Conservation (phyloP, 768 basidiomycete species). For the Infundibulicybe gibba region DNA sequence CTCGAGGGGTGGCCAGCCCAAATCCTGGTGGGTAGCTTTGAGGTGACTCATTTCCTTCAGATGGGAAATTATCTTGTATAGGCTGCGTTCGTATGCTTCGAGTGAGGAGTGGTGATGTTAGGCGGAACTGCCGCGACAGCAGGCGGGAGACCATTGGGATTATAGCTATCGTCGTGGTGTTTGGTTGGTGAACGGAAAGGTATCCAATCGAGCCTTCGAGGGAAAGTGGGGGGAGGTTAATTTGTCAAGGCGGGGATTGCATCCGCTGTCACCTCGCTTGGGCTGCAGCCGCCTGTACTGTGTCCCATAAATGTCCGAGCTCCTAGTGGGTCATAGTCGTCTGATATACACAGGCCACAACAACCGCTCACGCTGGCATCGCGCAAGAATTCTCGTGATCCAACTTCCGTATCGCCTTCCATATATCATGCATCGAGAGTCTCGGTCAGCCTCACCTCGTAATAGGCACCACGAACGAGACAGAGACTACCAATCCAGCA, state of each 20-base stretch:
- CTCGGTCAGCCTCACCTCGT: slow-evolving; percentile 49
- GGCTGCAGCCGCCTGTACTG: neutral
- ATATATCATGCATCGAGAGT: slow-evolving; percentile 42
- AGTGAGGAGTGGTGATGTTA: slow-evolving; percentile 21
- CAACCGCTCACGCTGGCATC: neutral
- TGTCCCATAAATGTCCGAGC: neutral
- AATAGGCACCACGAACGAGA: slow-evolving; percentile 34
- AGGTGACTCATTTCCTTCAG: slow-evolving; percentile 26
- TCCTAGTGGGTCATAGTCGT: no score
- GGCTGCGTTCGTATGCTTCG: slow-evolving; percentile 56
- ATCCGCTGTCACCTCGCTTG: neutral
- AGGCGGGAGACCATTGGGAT: slow-evolving; percentile 12
- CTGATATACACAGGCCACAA: slow-evolving; percentile 9
- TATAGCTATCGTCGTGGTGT: neutral
- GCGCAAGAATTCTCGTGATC: no score
- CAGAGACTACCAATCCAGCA: slow-evolving; percentile 23
- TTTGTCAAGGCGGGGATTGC: neutral
- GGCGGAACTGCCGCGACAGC: slow-evolving; percentile 10
- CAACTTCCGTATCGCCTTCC: neutral
- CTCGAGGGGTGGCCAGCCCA: slow-evolving; percentile 55
- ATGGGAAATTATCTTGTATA: slow-evolving; percentile 36
- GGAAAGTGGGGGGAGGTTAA: slow-evolving; percentile 1
- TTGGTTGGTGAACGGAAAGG: neutral
- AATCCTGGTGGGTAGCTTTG: slow-evolving; percentile 37
- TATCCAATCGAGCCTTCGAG: neutral